Evolutionary conservation across 176 grass and related monocot genomes (phyloP).

Genomic region (Otatea glauca): DNA sequence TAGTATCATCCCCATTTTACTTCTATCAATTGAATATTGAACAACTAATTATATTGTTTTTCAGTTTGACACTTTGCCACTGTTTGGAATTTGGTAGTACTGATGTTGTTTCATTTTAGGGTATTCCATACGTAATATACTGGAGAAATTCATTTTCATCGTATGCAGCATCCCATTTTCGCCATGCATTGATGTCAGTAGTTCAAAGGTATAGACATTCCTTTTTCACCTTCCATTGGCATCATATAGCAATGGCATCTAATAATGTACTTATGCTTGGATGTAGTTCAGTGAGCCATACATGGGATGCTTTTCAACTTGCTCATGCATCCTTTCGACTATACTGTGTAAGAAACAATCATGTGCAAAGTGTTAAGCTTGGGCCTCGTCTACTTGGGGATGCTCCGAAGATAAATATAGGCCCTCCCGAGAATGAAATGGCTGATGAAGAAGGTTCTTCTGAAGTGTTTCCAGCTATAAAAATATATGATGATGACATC

Average conservation of each 20-base stretch:
- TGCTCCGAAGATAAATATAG: constrained; percentile 88
- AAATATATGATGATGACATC: constrained; percentile 83
- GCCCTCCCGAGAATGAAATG: constrained; percentile 56
- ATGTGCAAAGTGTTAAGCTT: constrained; percentile 76
- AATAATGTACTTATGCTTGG: constrained; percentile 36
- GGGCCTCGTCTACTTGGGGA: constrained; percentile 88
- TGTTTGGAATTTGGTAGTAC: constrained; percentile 20
- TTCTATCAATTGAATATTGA: constrained; percentile 7
- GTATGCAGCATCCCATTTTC: constrained; percentile 93
- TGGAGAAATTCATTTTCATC: constrained; percentile 92
- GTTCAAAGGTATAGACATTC: constrained; percentile 77
- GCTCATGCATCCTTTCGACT: constrained; percentile 91
- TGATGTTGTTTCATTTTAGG: constrained; percentile 60
- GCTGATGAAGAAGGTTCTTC: constrained; percentile 62
- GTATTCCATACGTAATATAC: constrained; percentile 97
- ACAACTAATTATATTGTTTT: constrained; percentile 15
- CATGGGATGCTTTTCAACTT: constrained; percentile 98
- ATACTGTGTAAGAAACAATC: constrained; percentile 85
- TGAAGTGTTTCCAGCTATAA: constrained; percentile 70
- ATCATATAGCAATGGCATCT: constrained; percentile 2
- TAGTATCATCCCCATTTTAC: constrained; percentile 5
- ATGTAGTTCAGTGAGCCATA: constrained; percentile 93
- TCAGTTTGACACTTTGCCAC: neutral
- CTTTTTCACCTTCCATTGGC: constrained; percentile 30
- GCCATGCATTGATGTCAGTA: constrained; percentile 85